A percentile compares a stretch with the other conserved stretches of the same genome.
phyloP scores from a whole-genome alignment of 176 grass and related monocot species.

The Secale cereale region DNA sequence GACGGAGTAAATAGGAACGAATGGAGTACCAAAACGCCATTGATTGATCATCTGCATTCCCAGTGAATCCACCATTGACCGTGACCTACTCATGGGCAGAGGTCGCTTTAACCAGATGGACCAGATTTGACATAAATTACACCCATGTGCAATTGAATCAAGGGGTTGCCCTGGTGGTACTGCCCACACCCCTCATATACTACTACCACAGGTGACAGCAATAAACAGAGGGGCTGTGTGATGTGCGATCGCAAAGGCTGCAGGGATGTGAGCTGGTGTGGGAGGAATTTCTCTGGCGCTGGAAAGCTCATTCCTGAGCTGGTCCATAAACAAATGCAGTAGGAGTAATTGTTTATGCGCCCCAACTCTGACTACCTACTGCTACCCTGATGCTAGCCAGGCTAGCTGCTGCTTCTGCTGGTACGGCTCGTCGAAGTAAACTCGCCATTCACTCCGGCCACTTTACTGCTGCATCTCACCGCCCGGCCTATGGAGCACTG shows the following conservation, averaged over 20 bases:
- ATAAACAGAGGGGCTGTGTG: neutral
- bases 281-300: slow-evolving; percentile 20
- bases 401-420: neutral
- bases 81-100: neutral
- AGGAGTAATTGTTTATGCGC: slow-evolving; percentile 23
- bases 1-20: too few relatives aligned
- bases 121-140: slow-evolving; percentile 50
- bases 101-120: slow-evolving; percentile 33
- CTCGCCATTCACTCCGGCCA: neutral
- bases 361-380: slow-evolving; percentile 35
- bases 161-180: slow-evolving; percentile 6
- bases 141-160: slow-evolving; percentile 57
- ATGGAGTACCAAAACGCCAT: neutral
- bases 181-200: neutral
- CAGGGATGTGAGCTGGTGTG: slow-evolving; percentile 19
- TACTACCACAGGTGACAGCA: neutral
- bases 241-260: slow-evolving; percentile 23
- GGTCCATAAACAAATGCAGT: slow-evolving; percentile 26
- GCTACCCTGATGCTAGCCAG: neutral
- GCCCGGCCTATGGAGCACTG: neutral
- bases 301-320: slow-evolving; percentile 45
- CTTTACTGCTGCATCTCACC: neutral
- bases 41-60: neutral
- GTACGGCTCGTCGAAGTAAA: neutral
- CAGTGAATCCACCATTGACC: neutral